These are phyloP conservation scores for Entophlyctis helioformis DNA, from an alignment of 192 early-diverging fungal genomes.

Conservation along the genomic window DNA sequence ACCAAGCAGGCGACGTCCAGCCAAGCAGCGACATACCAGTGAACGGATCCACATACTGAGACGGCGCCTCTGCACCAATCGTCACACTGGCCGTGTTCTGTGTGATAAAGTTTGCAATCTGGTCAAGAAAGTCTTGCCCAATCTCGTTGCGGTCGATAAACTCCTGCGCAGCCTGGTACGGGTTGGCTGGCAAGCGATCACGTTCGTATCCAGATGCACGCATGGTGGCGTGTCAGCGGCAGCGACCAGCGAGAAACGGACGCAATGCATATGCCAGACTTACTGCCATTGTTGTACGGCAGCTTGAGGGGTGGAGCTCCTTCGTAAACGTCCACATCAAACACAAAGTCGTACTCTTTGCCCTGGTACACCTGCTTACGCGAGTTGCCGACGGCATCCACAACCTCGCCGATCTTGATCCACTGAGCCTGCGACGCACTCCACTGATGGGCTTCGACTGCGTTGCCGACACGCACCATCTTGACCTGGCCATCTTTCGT, in stretches of 20 bases:
- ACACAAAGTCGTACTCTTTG: slow-evolving; percentile 93
- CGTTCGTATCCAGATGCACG: too few relatives aligned
- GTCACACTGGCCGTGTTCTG: slow-evolving; percentile 62
- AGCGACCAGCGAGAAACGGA: too few relatives aligned
- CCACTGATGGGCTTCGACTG: slow-evolving; percentile 89
- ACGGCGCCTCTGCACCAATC: slow-evolving; percentile 24
- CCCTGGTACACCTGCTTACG: slow-evolving; percentile 75
- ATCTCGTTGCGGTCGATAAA: slow-evolving; percentile 79
- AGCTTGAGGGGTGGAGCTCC: slow-evolving; percentile 74
- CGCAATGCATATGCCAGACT: too few relatives aligned
- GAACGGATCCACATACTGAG: slow-evolving; percentile 44
- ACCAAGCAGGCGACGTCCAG: neutral
- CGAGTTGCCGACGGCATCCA: slow-evolving; percentile 67
- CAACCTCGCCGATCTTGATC: slow-evolving; percentile 86
- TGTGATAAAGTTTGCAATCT: slow-evolving; percentile 89
- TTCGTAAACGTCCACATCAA: slow-evolving; percentile 89
- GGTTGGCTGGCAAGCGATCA: slow-evolving; percentile 91
- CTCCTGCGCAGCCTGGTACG: slow-evolving; percentile 80
- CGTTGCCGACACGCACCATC: slow-evolving; percentile 69
- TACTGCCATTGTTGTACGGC: slow-evolving; percentile 81
- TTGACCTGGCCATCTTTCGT: slow-evolving; percentile 72
- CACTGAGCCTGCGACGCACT: slow-evolving; percentile 42
- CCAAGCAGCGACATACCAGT: slow-evolving; percentile 26
- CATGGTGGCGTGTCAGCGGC: too few relatives aligned
- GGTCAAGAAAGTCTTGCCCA: slow-evolving; percentile 73